A percentile compares a stretch with the other conserved stretches of the same genome.
phyloP scores from a whole-genome alignment of 495 filamentous ascomycete species.

The Neurospora terricola region DNA sequence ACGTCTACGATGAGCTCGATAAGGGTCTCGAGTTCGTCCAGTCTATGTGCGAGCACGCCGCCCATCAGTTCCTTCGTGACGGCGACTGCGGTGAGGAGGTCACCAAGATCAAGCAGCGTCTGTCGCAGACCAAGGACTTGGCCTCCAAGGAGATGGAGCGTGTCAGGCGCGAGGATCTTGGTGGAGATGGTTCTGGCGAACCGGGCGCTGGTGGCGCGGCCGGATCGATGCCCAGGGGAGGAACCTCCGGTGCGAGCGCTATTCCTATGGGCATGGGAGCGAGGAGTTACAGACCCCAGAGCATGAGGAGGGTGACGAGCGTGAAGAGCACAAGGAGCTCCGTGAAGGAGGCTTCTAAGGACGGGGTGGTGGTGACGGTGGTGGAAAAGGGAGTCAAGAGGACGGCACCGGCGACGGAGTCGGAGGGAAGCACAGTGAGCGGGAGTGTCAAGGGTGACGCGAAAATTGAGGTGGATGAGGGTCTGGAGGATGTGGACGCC shows the following conservation, averaged over 20 bases:
- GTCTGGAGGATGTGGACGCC: conserved; percentile 28
- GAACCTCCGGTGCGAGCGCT: neutral
- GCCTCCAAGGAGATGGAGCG: conserved; percentile 50
- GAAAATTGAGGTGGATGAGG: conserved; percentile 26
- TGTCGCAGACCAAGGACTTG: conserved; percentile 48
- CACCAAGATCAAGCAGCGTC: conserved; percentile 49
- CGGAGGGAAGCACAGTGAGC: neutral
- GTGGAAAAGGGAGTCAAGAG: conserved; percentile 11
- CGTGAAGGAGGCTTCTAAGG: conserved; percentile 11
- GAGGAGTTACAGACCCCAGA: conserved; percentile 13
- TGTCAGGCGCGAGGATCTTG: conserved; percentile 28
- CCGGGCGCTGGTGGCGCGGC: conserved; percentile 11
- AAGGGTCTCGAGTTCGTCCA: conserved; percentile 69
- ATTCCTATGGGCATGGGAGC: neutral
- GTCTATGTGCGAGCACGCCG: conserved; percentile 69
- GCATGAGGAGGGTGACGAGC: conserved; percentile 17
- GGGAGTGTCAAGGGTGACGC: neutral
- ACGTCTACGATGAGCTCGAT: conserved; percentile 63
- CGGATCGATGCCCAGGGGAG: conserved; percentile 11
- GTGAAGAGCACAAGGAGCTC: conserved; percentile 3
- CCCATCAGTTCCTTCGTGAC: conserved; percentile 76
- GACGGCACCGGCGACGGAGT: neutral
- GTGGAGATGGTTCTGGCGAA: conserved; percentile 11
- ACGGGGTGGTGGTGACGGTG: neutral
- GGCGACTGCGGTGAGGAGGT: conserved; percentile 73